These are phyloP conservation scores for Schwanniomyces pseudopolymorphus DNA, from an alignment of 805 yeast genomes.

Conservation along the genomic window DNA sequence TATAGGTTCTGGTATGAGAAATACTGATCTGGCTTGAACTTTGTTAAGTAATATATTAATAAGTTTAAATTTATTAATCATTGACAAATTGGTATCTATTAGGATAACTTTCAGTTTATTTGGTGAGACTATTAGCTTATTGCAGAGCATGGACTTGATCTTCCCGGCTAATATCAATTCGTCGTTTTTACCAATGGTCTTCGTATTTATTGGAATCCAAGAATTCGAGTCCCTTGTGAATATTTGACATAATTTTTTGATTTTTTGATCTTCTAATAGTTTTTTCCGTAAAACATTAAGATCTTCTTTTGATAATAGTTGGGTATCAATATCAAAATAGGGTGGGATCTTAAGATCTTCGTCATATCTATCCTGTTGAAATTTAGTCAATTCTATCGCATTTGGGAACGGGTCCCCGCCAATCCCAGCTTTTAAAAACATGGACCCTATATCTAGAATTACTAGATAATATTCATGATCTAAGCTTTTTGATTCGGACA, in stretches of 20 bases:
- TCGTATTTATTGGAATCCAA: conserved; percentile 2
- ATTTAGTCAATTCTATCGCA: conserved; percentile 5
- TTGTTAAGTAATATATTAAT: conserved; percentile 19
- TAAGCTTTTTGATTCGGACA: not conserved
- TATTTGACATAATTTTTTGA: conserved; percentile 5
- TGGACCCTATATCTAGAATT: conserved; percentile 17
- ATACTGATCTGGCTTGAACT: conserved; percentile 22
- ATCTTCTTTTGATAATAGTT: conserved; percentile 17
- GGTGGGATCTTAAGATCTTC: conserved; percentile 13
- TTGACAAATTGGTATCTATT: conserved; percentile 16
- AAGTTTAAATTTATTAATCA: conserved; percentile 13
- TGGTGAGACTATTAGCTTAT: conserved; percentile 14
- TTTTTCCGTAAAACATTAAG: conserved; percentile 1
- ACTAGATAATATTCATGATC: conserved; percentile 14
- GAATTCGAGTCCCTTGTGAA: conserved; percentile 9
- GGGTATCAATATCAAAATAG: conserved; percentile 18
- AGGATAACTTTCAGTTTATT: conserved; percentile 20
- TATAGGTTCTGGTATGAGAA: conserved; percentile 18
- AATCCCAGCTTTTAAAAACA: conserved; percentile 21
- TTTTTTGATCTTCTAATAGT: not conserved
- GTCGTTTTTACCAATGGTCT: not conserved
- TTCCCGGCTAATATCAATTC: conserved; percentile 4
- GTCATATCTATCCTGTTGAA: not conserved
- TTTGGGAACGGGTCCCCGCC: conserved; percentile 23
- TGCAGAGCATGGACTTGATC: not conserved